Percentiles rank a stretch among this genome's conserved stretches.
Conservation (phyloP, 208 protist genomes). For the Leishmania aethiopica region DNA sequence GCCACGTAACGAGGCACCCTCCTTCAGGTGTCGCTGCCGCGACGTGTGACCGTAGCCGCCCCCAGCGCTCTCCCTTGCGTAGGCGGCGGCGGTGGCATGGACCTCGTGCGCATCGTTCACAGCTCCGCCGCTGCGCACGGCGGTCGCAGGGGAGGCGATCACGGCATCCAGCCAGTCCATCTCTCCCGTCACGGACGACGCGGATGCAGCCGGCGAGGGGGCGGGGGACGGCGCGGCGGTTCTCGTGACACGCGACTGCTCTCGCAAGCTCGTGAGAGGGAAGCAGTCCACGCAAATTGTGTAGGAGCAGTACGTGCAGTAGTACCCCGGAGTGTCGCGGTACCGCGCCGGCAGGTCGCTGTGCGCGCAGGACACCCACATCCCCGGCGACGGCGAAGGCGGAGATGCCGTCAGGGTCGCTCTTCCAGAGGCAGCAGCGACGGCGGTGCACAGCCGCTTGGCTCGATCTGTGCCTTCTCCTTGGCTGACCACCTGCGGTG, state of each 20-base stretch:
- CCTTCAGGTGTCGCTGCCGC: background rate
- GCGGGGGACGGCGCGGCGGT: background rate
- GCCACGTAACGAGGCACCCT: background rate
- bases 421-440: background rate
- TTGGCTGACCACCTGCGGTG: background rate
- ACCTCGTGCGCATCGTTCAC: background rate
- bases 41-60: background rate
- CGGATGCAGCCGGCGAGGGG: background rate
- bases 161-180: slow-evolving; percentile 31
- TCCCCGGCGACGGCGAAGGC: slow-evolving; percentile 3
- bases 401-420: background rate
- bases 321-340: slow-evolving; percentile 61
- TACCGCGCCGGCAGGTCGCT: slow-evolving; percentile 55
- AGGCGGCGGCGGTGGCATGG: background rate
- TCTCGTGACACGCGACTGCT: background rate
- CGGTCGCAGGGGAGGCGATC: slow-evolving; percentile 10
- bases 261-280: slow-evolving; percentile 7
- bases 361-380: slow-evolving; percentile 51
- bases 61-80: background rate
- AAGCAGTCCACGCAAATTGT: slow-evolving; percentile 71
- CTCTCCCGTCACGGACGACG: background rate
- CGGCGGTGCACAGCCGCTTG: background rate
- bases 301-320: slow-evolving; percentile 87
- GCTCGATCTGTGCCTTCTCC: background rate
- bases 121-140: slow-evolving; percentile 3